A percentile compares a stretch with the other conserved stretches of the same genome.
Evolutionary conservation across 1,284 basidiomycete genomes (phyloP).

Genomic region (Papiliotrema nemorosa): DNA sequence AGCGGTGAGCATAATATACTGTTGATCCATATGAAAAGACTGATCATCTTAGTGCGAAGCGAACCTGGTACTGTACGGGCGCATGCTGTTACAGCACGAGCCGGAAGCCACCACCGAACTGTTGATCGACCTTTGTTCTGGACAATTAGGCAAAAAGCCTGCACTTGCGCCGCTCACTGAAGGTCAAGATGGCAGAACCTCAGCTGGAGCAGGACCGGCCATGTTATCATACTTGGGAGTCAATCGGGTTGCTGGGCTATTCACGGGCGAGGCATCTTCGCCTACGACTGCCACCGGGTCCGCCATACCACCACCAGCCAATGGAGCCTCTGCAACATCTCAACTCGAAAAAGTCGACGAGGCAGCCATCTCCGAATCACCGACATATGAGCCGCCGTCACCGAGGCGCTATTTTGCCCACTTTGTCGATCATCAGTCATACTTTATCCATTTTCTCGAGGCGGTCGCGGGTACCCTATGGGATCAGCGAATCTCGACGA

Average conservation of each 20-base stretch:
- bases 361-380: slow-evolving; percentile 8
- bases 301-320: not conserved
- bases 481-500: slow-evolving; percentile 61
- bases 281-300: slow-evolving; percentile 43
- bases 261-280: slow-evolving; percentile 40
- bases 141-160: slow-evolving; percentile 49
- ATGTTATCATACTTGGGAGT: slow-evolving; percentile 75
- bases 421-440: slow-evolving; percentile 81
- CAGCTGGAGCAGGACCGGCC: slow-evolving; percentile 52
- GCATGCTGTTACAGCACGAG: slow-evolving; percentile 73
- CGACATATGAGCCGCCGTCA: slow-evolving; percentile 62
- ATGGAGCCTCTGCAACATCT: slow-evolving; percentile 43
- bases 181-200: slow-evolving; percentile 12
- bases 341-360: slow-evolving; percentile 15
- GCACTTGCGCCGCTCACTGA: slow-evolving; percentile 39
- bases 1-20: slow-evolving; percentile 56
- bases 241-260: slow-evolving; percentile 54
- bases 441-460: slow-evolving; percentile 86
- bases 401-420: slow-evolving; percentile 88
- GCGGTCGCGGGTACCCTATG: slow-evolving; percentile 75
- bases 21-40: not conserved
- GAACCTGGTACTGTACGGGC: slow-evolving; percentile 77
- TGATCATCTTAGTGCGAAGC: slow-evolving; percentile 54
- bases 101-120: slow-evolving; percentile 85
- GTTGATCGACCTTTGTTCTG: slow-evolving; percentile 87